Conservation (phyloP, 179 eudicot genomes). For the Patellifolia procumbens region DNA sequence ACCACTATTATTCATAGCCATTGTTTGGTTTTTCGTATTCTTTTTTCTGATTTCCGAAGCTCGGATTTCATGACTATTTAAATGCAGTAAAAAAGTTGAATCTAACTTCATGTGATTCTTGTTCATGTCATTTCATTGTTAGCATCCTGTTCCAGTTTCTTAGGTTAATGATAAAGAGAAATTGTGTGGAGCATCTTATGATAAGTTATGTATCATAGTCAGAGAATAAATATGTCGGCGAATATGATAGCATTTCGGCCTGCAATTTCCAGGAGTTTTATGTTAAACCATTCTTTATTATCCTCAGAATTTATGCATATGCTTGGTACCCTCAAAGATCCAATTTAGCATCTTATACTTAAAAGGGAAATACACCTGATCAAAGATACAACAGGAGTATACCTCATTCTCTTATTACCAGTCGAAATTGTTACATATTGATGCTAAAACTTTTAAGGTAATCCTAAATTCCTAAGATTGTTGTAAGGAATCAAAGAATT, state of each 20-base stretch:
- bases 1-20: neutral
- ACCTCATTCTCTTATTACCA: too few relatives aligned
- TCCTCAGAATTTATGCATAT: slow-evolving; percentile 5
- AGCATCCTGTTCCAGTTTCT: slow-evolving; percentile 7
- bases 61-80: neutral
- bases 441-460: too few relatives aligned
- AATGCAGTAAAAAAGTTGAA: neutral
- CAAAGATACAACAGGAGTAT: too few relatives aligned
- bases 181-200: neutral
- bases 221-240: neutral
- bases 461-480: too few relatives aligned
- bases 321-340: neutral
- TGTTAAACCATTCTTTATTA: neutral
- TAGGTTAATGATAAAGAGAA: neutral
- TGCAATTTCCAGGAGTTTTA: neutral
- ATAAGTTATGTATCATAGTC: neutral
- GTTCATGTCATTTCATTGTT: slow-evolving; percentile 11
- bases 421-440: neutral
- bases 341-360: neutral
- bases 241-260: neutral
- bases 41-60: neutral
- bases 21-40: neutral
- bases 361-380: neutral
- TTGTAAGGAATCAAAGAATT: too few relatives aligned
- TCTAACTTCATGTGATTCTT: neutral